A percentile compares a stretch with the other conserved stretches of the same genome.
phyloP scores from a whole-genome alignment of 768 basidiomycete species.

The Kondoa subrosea region DNA sequence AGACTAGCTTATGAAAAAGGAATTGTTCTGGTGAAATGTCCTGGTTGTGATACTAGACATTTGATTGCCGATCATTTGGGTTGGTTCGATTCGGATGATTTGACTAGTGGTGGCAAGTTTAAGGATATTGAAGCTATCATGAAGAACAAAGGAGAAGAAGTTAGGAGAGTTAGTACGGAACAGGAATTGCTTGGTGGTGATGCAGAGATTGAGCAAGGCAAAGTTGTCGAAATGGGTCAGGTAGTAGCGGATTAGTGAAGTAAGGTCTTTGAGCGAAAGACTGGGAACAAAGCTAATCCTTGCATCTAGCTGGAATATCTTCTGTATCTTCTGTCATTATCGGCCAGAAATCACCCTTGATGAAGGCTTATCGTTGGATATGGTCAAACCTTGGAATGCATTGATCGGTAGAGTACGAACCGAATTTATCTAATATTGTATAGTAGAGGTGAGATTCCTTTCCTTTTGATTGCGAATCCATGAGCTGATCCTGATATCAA shows the following conservation, averaged over 20 bases:
- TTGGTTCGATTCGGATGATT: slow-evolving; percentile 63
- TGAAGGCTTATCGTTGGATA: too few species aligned
- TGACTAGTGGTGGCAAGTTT: slow-evolving; percentile 36
- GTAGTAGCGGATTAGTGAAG: neutral
- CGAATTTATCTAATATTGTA: too few species aligned
- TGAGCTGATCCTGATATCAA: too few species aligned
- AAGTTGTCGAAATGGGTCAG: neutral
- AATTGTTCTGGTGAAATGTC: slow-evolving; percentile 80
- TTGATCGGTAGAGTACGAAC: too few species aligned
- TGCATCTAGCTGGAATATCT: too few species aligned
- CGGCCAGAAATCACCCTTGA: too few species aligned
- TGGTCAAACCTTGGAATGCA: too few species aligned
- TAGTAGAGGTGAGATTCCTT: too few species aligned
- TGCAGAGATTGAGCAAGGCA: neutral
- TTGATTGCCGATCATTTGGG: slow-evolving; percentile 73
- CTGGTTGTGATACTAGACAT: slow-evolving; percentile 70
- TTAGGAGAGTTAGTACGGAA: slow-evolving; percentile 32
- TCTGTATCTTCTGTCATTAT: too few species aligned
- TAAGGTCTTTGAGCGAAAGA: neutral
- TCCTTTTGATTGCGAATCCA: too few species aligned
- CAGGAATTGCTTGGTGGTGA: neutral
- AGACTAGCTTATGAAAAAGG: slow-evolving; percentile 69
- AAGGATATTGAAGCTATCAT: slow-evolving; percentile 73
- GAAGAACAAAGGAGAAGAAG: slow-evolving; percentile 57
- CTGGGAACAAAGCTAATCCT: too few species aligned